Evolutionary conservation across 208 protist species (phyloP).

Genomic region (Acanthamoeba culbertsoni): DNA sequence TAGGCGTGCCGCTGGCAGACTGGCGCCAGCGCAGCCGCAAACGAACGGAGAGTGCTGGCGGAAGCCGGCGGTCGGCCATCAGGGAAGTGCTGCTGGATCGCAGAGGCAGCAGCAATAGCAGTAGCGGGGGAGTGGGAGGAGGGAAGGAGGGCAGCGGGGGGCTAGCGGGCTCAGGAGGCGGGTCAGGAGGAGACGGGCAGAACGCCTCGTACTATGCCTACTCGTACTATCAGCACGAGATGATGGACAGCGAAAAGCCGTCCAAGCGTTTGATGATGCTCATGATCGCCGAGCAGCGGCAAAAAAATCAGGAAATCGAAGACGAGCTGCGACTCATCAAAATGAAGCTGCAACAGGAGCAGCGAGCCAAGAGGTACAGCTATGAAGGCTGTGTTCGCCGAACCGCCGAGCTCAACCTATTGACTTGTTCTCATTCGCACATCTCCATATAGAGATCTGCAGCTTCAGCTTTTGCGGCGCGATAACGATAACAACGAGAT

Average conservation of each 20-base stretch:
- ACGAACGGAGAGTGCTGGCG: neutral
- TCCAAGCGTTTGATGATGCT: neutral
- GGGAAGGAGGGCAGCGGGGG: neutral
- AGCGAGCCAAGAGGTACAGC: neutral
- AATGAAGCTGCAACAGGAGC: conserved; percentile 28
- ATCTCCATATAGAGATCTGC: conserved; percentile 2
- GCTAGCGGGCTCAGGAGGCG: neutral
- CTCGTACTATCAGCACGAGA: neutral
- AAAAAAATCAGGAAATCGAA: conserved; percentile 56
- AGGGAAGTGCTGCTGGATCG: neutral
- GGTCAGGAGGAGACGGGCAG: neutral
- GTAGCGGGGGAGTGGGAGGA: neutral
- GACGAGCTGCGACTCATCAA: conserved; percentile 51
- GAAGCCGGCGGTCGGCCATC: neutral
- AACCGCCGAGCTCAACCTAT: too few relatives aligned
- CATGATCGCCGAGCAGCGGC: conserved; percentile 17
- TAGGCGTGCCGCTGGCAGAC: neutral
- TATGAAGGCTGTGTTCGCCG: too few relatives aligned
- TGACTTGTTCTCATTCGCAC: too few relatives aligned
- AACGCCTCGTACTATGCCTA: neutral
- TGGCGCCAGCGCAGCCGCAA: conserved; percentile 48
- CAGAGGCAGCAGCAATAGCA: neutral
- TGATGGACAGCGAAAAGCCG: neutral
- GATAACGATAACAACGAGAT: conserved; percentile 49
- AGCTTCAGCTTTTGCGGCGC: conserved; percentile 25